Conservation (phyloP, 768 basidiomycete genomes). For the Cubamyces lactineus region DNA sequence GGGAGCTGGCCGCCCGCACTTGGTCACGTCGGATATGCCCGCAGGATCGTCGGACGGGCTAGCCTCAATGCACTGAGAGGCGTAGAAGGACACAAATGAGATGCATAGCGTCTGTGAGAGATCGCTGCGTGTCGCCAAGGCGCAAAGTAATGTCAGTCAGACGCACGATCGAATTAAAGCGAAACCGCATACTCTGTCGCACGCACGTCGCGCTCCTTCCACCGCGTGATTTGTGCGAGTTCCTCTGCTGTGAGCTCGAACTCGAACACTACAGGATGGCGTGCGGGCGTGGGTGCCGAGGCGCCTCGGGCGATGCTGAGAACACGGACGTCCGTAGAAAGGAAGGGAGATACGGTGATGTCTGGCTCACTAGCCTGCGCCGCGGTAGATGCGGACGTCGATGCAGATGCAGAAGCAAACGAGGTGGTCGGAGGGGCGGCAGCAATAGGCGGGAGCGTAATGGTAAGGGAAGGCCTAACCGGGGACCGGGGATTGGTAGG, state of each 20-base stretch:
- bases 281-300: conserved; percentile 6
- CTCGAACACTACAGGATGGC: neutral
- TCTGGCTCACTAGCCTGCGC: neutral
- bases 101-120: conserved; percentile 20
- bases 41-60: neutral
- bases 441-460: no score
- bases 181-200: conserved; percentile 9
- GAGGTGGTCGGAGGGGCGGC: no score
- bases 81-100: conserved; percentile 19
- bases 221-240: conserved; percentile 11
- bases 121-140: conserved; percentile 10
- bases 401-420: no score
- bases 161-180: no score
- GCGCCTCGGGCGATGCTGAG: conserved; percentile 11
- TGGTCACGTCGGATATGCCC: neutral
- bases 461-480: no score
- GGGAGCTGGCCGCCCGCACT: neutral
- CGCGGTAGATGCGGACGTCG: no score
- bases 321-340: neutral
- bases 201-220: conserved; percentile 11
- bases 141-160: no score
- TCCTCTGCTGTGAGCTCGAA: conserved; percentile 22
- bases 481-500: no score
- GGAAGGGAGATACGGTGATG: neutral
- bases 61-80: conserved; percentile 4